A percentile compares a stretch with the other conserved stretches of the same genome.
Conservation (phyloP, 257 asterid genomes). For the Solanum infundibuliforme region DNA sequence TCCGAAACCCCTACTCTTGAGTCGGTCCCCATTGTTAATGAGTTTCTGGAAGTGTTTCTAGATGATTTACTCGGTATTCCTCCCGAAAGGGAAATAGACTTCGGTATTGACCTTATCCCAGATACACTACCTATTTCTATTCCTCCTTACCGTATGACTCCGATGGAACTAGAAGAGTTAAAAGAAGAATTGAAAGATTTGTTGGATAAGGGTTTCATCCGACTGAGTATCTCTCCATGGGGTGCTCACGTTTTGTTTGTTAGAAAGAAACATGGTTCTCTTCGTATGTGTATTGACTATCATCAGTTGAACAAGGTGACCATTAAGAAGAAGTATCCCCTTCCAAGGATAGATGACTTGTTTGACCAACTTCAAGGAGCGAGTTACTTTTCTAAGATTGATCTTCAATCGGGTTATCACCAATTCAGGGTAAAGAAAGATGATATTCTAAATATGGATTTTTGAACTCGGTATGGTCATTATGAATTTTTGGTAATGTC, state of each 20-base stretch:
- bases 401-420: too few relatives aligned
- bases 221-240: not conserved
- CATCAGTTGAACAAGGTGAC: too few relatives aligned
- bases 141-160: not conserved
- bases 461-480: too few relatives aligned
- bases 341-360: not conserved
- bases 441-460: too few relatives aligned
- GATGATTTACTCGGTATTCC: not conserved
- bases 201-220: not conserved
- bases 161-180: rapidly evolving
- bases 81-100: not conserved
- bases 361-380: not conserved
- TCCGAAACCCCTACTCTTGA: not conserved
- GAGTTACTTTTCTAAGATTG: too few relatives aligned
- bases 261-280: too few relatives aligned
- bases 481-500: too few relatives aligned
- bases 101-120: not conserved
- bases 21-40: not conserved
- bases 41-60: not conserved
- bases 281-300: too few relatives aligned
- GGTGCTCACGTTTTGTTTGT: not conserved
- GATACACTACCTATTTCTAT: not conserved
- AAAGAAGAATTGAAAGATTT: too few relatives aligned
- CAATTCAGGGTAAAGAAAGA: too few relatives aligned
- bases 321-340: not conserved